A percentile compares a stretch with the other conserved stretches of the same genome.
Conservation (phyloP, 768 basidiomycete species). For the Macrocybe gigantea region DNA sequence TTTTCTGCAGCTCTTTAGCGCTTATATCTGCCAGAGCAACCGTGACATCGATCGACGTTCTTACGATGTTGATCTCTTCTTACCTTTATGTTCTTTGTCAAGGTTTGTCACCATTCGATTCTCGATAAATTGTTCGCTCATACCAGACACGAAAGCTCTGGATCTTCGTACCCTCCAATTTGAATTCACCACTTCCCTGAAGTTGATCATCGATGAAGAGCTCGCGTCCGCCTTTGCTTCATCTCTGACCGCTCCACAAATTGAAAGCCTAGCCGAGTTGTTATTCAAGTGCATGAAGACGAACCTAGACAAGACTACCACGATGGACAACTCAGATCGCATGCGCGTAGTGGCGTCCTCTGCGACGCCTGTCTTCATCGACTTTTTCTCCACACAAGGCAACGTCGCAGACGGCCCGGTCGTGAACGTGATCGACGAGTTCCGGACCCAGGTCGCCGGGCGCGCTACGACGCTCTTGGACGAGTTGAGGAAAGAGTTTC, state of each 20-base stretch:
- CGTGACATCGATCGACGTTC: constrained; percentile 60
- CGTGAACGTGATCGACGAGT: constrained; percentile 33
- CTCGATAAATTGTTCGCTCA: constrained; percentile 2
- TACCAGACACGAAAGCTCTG: constrained; percentile 38
- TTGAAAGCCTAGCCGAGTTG: constrained; percentile 23
- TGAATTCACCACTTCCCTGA: constrained; percentile 47
- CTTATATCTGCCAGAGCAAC: constrained; percentile 73
- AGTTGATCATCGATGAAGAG: constrained; percentile 43
- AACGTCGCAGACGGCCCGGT: constrained; percentile 24
- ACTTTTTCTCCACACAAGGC: constrained; percentile 32
- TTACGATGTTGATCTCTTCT: constrained; percentile 59
- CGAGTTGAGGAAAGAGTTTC: constrained; percentile 45
- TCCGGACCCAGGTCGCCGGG: constrained; percentile 46
- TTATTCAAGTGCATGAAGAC: constrained; percentile 38
- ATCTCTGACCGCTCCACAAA: constrained; percentile 23
- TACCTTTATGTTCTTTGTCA: constrained; percentile 72
- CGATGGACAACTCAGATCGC: constrained; percentile 64
- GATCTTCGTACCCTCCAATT: constrained; percentile 71
- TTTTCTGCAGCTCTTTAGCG: constrained; percentile 41
- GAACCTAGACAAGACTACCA: constrained; percentile 57
- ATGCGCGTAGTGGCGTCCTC: constrained; percentile 62
- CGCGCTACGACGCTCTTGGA: constrained; percentile 40
- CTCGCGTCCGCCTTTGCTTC: constrained; percentile 37
- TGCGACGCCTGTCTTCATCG: constrained; percentile 41
- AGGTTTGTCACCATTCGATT: constrained; percentile 22